Base-by-base conservation (phyloP, 2,329 filamentous ascomycete genomes). In the Cercospora janseana region DNA sequence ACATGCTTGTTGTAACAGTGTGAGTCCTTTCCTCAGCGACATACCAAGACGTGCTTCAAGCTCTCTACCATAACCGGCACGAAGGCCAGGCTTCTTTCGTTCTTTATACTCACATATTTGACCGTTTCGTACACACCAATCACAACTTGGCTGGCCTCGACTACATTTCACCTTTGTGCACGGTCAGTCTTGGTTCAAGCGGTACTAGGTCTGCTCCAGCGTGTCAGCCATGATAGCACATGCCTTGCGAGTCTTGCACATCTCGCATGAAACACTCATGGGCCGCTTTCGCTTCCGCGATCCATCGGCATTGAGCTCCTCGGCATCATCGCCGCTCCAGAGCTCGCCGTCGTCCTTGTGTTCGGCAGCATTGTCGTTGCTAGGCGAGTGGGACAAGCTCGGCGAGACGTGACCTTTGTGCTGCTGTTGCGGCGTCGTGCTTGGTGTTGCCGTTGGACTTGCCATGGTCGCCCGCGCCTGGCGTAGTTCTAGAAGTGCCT, bases 231-330 rank as follows among this genome's bases (percentile, higher is more conserved):
- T 12, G 12, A 27, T 21, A 38, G 24, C 20, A 57, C 53, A 70
- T 45, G 88, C 86, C 76, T 91, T 92, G 72, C 87, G 76, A 68
- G 87, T 83, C 70, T 91, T 90, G 74, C 87, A 89, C 44, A 87
- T 77, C 70, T 91, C 87, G 65, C 87, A 80, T 61, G 75, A 78
- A 26, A 80, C 78, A 42, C 60, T 57, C 55, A 60, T 59, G 41
- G 61, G 63, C 23, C 77, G 68, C 64, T 75, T 76, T 54, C 75
- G 74, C 65, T 79, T 79, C 42, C 70, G 66, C 27, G 60, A 64
- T 48, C 59, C 61, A 51, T 67, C 66, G 42, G 60, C 57, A n/a
- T 61, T 64, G 62, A 61, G 63, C n/a, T 61, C 65, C 13, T 64
- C 69, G 12, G 63, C 67, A 20, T 65, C 66, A 61, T 67, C 66